These are phyloP conservation scores for Zopfochytrium polystomum DNA, from an alignment of 371 early-diverging fungal genomes.

Conservation along the genomic window DNA sequence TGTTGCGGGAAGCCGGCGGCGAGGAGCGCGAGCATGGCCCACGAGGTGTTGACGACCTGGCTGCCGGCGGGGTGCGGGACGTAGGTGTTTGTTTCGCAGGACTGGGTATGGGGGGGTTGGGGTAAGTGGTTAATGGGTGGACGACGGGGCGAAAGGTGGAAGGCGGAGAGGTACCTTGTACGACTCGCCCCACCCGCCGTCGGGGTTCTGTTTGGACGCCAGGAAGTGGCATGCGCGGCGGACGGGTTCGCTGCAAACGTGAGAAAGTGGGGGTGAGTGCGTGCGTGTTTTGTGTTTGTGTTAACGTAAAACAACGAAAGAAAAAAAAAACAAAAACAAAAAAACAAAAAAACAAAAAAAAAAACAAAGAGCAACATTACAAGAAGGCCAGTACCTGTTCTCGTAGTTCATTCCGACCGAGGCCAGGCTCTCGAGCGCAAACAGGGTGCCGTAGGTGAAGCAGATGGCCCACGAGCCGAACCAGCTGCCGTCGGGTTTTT, in stretches of 20 bases:
- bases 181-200: slow-evolving; percentile 97
- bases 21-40: slow-evolving; percentile 82
- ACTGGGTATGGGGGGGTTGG: slow-evolving; percentile 35
- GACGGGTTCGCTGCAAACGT: slow-evolving; percentile 44
- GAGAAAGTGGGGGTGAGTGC: not conserved
- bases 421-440: slow-evolving; percentile 84
- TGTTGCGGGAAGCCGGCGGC: slow-evolving; percentile 83
- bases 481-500: slow-evolving; percentile 87
- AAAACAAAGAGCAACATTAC: slow-evolving; percentile 3
- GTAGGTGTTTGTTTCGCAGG: slow-evolving; percentile 72
- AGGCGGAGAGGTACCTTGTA: slow-evolving; percentile 66
- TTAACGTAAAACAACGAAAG: too few species aligned
- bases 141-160: too few species aligned
- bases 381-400: slow-evolving; percentile 53
- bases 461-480: slow-evolving; percentile 96
- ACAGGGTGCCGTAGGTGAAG: slow-evolving; percentile 95
- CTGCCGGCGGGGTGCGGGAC: slow-evolving; percentile 62
- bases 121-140: too few species aligned
- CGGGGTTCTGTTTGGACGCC: slow-evolving; percentile 74
- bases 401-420: slow-evolving; percentile 79
- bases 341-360: not conserved
- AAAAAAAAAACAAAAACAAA: not conserved
- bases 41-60: slow-evolving; percentile 92
- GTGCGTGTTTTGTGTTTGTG: too few species aligned
- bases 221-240: slow-evolving; percentile 82